Conservation (phyloP, 208 protist genomes). For the Dictyostelium gargantuum region DNA sequence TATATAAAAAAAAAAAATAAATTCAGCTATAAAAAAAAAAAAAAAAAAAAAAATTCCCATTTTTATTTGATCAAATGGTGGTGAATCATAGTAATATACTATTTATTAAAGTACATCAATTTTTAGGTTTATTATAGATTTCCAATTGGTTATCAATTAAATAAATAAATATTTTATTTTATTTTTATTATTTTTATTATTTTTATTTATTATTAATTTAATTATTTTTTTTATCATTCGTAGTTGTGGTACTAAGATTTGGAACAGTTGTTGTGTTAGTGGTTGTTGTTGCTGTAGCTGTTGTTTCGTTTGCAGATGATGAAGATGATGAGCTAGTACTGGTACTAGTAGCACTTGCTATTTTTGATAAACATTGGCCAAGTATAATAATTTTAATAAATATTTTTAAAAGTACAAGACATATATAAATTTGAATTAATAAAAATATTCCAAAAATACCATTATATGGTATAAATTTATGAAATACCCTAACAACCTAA, state of each 20-base stretch:
- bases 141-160: no score
- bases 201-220: neutral
- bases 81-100: no score
- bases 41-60: neutral
- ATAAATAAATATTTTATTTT: neutral
- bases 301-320: neutral
- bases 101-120: no score
- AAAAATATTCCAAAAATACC: neutral
- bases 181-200: neutral
- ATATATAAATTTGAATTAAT: neutral
- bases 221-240: neutral
- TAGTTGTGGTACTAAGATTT: neutral
- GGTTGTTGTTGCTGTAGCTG: neutral
- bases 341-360: neutral
- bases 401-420: conserved; percentile 15
- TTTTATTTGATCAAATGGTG: no score
- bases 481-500: conserved; percentile 2
- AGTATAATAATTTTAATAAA: conserved; percentile 37
- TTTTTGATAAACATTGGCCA: conserved; percentile 16
- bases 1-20: neutral
- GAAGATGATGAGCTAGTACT: neutral
- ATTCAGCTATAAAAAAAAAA: neutral
- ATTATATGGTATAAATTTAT: neutral
- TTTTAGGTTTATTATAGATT: no score
- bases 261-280: neutral